Percentiles rank a stretch among this genome's conserved stretches.
phyloP scores from a whole-genome alignment of 495 filamentous ascomycete species.

The Rusavskia elegans region DNA sequence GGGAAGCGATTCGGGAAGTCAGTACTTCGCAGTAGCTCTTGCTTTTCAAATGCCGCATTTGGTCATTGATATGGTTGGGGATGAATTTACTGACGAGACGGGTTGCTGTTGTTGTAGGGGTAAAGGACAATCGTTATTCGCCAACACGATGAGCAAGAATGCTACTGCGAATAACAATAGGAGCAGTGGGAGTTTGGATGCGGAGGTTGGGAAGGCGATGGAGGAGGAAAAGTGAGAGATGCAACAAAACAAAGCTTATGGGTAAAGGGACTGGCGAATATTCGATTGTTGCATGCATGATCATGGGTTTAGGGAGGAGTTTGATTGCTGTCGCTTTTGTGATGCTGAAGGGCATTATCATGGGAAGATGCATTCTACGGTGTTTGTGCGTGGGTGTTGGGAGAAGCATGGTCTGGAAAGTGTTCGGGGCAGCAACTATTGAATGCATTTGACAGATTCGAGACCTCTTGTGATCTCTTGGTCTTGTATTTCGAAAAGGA shows the following conservation, averaged over 20 bases:
- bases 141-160: constrained; percentile 1
- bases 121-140: background rate
- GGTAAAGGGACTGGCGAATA: background rate
- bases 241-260: background rate
- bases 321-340: background rate
- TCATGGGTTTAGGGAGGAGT: background rate
- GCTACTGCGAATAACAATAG: background rate
- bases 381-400: background rate
- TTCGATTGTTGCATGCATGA: background rate
- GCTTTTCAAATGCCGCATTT: background rate
- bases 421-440: no score
- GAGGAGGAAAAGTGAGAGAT: background rate
- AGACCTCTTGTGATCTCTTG: no score
- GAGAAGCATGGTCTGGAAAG: background rate
- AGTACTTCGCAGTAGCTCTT: background rate
- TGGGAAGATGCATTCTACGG: background rate
- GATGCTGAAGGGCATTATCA: background rate
- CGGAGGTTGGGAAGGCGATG: background rate
- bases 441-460: no score
- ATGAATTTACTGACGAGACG: no score
- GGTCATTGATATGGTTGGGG: no score
- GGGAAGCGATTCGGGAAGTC: constrained; percentile 58
- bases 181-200: background rate
- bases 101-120: no score
- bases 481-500: no score